These are phyloP conservation scores for Umbellularia californica DNA, from an alignment of 164 flowering plant genomes.

Conservation along the genomic window DNA sequence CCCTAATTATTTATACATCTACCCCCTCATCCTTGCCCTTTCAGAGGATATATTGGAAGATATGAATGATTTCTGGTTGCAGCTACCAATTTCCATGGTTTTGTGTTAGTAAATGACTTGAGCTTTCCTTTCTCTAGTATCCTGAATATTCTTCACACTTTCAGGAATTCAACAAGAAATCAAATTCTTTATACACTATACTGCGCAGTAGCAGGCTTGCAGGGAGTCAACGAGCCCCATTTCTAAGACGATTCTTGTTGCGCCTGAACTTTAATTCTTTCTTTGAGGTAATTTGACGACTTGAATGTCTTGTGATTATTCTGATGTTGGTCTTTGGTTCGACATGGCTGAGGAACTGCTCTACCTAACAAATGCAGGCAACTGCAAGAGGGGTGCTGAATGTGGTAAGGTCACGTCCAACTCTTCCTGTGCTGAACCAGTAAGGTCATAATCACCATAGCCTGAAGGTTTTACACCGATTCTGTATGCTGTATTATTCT, in stretches of 20 bases:
- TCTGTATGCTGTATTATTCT: neutral
- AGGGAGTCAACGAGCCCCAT: constrained; percentile 97
- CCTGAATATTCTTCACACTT: neutral
- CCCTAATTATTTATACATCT: neutral
- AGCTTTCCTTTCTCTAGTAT: constrained; percentile 1
- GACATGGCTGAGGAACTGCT: neutral
- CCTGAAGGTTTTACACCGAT: neutral
- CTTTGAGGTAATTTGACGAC: constrained; percentile 65
- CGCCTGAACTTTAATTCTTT: constrained; percentile 90
- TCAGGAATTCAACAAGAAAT: constrained; percentile 97
- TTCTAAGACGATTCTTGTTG: constrained; percentile 81
- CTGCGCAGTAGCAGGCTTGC: constrained; percentile 93
- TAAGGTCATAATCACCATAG: neutral
- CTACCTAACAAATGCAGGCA: constrained; percentile 44
- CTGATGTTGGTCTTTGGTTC: constrained; percentile 1
- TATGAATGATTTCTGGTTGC: neutral
- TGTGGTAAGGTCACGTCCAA: constrained; percentile 48
- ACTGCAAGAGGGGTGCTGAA: constrained; percentile 91
- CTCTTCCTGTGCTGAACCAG: neutral
- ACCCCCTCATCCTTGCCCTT: neutral
- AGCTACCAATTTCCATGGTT: neutral
- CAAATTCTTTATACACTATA: constrained; percentile 95
- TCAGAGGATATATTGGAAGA: neutral
- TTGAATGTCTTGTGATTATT: neutral
- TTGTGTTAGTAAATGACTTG: neutral